Conservation (phyloP, 2,329 filamentous ascomycete species). For the Emmonsia crescens region DNA sequence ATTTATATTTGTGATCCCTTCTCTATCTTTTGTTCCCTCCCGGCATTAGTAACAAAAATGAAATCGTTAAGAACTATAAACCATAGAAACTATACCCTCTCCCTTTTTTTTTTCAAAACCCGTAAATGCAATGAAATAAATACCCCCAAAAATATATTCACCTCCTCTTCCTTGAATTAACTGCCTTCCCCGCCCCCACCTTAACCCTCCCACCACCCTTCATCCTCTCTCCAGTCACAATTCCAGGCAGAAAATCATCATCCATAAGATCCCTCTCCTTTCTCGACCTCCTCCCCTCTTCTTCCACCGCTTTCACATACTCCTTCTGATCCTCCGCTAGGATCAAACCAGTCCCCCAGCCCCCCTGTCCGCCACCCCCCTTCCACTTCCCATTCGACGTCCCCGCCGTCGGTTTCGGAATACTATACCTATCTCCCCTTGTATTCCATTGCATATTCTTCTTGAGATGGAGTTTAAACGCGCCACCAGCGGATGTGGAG, state of each 20-base stretch:
- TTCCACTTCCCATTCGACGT: constrained; percentile 64
- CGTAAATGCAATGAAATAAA: constrained; percentile 6
- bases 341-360: constrained; percentile 77
- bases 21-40: not conserved
- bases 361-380: constrained; percentile 65
- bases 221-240: constrained; percentile 68
- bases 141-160: not conserved
- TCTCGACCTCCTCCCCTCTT: constrained; percentile 47
- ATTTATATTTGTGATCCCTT: not conserved
- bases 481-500: constrained; percentile 68
- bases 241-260: constrained; percentile 77
- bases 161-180: constrained; percentile 62
- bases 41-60: not conserved
- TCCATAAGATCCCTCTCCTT: constrained; percentile 84
- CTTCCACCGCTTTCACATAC: constrained; percentile 54
- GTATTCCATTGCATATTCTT: constrained; percentile 96
- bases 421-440: constrained; percentile 79
- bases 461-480: constrained; percentile 79
- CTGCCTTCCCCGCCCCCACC: constrained; percentile 73
- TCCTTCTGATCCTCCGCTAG: constrained; percentile 95
- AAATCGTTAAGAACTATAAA: not conserved
- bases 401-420: constrained; percentile 81
- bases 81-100: not conserved
- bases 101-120: not conserved
- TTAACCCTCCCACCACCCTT: constrained; percentile 56